Conservation (phyloP, 495 filamentous ascomycete species). For the Usnea hakonensis region DNA sequence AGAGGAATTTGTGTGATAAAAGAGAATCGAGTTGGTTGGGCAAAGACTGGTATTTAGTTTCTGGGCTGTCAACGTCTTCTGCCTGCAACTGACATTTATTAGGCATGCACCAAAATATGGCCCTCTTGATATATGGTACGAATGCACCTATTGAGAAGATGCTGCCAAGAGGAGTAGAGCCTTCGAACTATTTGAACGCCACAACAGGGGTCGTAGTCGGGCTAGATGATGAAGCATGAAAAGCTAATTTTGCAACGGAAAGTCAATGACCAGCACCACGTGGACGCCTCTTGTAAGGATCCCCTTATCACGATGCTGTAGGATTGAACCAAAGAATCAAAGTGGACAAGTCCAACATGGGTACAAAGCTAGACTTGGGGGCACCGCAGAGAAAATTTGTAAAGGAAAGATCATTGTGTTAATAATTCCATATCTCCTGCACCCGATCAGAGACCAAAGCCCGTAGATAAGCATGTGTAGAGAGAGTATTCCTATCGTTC, state of each 20-base stretch:
- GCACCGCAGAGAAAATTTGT: neutral
- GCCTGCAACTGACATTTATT: neutral
- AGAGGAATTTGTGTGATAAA: neutral
- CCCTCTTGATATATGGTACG: conserved; percentile 1
- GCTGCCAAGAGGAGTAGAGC: neutral
- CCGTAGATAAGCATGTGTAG: too few species aligned
- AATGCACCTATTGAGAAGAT: conserved; percentile 1
- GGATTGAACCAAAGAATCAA: neutral
- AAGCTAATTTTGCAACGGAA: neutral
- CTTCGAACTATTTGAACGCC: neutral
- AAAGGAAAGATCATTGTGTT: neutral
- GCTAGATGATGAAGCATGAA: neutral
- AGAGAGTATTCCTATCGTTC: too few species aligned
- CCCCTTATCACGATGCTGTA: neutral
- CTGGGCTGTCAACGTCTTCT: neutral
- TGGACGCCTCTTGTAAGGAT: neutral
- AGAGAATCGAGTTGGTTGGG: neutral
- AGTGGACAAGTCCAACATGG: neutral
- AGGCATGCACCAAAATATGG: neutral
- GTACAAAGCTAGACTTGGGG: neutral
- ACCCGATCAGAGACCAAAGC: too few species aligned
- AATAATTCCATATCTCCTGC: too few species aligned
- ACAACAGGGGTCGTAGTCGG: neutral
- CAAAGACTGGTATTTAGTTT: neutral
- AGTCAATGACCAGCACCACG: neutral